Percentiles rank a stretch among this genome's conserved stretches.
These are phyloP conservation scores for Calocybe gambosa DNA, from an alignment of 1,284 basidiomycete species.

Conservation along the genomic window DNA sequence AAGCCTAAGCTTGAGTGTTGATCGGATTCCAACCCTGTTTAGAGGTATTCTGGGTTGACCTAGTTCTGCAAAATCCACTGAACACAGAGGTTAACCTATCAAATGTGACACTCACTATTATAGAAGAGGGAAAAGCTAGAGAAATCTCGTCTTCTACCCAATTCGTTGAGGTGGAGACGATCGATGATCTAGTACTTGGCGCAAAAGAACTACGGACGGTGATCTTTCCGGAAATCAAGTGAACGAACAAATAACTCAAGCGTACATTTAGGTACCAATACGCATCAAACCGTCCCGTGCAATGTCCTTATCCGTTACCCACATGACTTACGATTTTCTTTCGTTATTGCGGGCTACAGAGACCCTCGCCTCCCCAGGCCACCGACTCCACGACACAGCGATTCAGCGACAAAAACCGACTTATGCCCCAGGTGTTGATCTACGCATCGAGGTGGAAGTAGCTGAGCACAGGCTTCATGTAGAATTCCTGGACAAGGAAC, in stretches of 20 bases:
- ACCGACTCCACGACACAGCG: constrained; percentile 63
- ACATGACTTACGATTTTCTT: constrained; percentile 61
- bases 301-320: constrained; percentile 47
- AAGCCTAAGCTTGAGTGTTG: constrained; percentile 13
- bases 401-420: constrained; percentile 56
- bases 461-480: constrained; percentile 52
- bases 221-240: constrained; percentile 13
- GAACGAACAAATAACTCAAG: not conserved
- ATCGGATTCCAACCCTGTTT: constrained; percentile 7
- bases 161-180: constrained; percentile 48
- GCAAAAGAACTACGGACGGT: constrained; percentile 58
- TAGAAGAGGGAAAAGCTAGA: constrained; percentile 33
- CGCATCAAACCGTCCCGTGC: constrained; percentile 46
- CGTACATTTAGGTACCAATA: constrained; percentile 50
- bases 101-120: constrained; percentile 49
- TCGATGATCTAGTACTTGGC: constrained; percentile 51
- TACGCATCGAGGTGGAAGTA: constrained; percentile 55
- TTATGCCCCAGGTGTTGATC: constrained; percentile 58
- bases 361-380: constrained; percentile 56
- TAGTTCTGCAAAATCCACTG: constrained; percentile 63
- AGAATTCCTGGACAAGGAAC: constrained; percentile 48
- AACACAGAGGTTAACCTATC: constrained; percentile 62
- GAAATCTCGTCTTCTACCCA: constrained; percentile 29
- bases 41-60: constrained; percentile 76
- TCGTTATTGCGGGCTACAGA: constrained; percentile 58